Conservation (phyloP, 192 early-diverging fungal genomes). For the Nowakowskiella sp. region DNA sequence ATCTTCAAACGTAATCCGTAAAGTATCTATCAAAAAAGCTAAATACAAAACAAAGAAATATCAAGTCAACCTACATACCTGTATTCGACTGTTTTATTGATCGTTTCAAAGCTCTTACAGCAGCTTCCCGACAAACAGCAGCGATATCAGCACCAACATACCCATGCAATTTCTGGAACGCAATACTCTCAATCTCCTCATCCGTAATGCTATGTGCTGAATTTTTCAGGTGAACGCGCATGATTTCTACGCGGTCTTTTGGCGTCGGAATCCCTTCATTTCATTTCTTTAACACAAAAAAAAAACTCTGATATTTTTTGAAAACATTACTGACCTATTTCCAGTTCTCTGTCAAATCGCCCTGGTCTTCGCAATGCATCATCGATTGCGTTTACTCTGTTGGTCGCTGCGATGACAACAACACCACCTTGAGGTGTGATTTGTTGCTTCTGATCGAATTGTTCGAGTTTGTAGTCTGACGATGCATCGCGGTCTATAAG, state of each 20-base stretch:
- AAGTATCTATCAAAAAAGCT: too few species aligned
- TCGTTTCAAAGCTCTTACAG: constrained; percentile 64
- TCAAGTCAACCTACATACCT: too few species aligned
- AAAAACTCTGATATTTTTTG: not conserved
- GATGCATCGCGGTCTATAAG: constrained; percentile 92
- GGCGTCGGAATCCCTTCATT: constrained; percentile 72
- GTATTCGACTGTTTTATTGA: constrained; percentile 10
- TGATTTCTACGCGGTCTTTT: constrained; percentile 59
- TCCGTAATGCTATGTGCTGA: constrained; percentile 62
- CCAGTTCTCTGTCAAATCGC: constrained; percentile 91
- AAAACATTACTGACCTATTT: constrained; percentile 54
- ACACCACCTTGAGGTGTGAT: constrained; percentile 37
- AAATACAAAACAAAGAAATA: too few species aligned
- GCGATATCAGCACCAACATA: constrained; percentile 98
- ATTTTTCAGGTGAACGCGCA: constrained; percentile 54
- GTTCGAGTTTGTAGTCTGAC: constrained; percentile 11
- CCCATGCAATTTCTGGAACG: constrained; percentile 65
- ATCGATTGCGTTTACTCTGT: constrained; percentile 81
- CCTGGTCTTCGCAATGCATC: constrained; percentile 87
- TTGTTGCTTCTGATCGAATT: not conserved
- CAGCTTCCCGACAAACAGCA: constrained; percentile 79
- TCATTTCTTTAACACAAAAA: not conserved
- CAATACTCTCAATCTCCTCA: constrained; percentile 49
- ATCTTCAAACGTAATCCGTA: constrained; percentile 48
- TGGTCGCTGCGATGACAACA: constrained; percentile 89